phyloP scores from a whole-genome alignment of 441 rosid species.

The Croton setiger region DNA sequence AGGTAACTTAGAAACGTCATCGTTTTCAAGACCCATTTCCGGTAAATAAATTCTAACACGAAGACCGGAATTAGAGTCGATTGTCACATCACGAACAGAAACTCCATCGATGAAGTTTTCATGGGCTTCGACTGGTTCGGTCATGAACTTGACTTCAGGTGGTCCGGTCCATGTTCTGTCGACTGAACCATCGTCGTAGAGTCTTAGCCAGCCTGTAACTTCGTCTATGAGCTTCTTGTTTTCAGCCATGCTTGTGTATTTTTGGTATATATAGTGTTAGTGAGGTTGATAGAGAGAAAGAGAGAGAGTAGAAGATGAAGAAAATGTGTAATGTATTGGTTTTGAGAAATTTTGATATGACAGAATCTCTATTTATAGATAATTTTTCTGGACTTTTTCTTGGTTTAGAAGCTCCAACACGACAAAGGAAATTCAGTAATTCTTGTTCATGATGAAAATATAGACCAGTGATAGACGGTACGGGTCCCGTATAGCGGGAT shows the following conservation, averaged over 20 bases:
- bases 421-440: background rate
- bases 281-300: too few species aligned
- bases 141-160: constrained; percentile 50
- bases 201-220: constrained; percentile 62
- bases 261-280: background rate
- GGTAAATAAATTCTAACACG: constrained; percentile 47
- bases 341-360: background rate
- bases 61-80: constrained; percentile 26
- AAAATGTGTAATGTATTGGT: too few species aligned
- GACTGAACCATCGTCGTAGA: constrained; percentile 50
- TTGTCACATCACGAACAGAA: constrained; percentile 41
- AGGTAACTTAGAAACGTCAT: constrained; percentile 30
- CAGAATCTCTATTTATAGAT: background rate
- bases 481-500: too few species aligned
- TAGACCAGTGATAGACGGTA: too few species aligned
- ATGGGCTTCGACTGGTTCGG: constrained; percentile 51
- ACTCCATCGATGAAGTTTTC: constrained; percentile 42
- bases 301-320: too few species aligned
- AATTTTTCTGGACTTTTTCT: too few species aligned
- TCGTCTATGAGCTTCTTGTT: constrained; percentile 36
- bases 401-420: background rate
- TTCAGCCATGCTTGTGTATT: constrained; percentile 15
- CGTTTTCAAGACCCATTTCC: background rate
- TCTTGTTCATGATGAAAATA: too few species aligned
- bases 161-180: constrained; percentile 68